Evolutionary conservation across 2,329 filamentous ascomycete genomes (phyloP).

Genomic region (Chlorencoelia australis): DNA sequence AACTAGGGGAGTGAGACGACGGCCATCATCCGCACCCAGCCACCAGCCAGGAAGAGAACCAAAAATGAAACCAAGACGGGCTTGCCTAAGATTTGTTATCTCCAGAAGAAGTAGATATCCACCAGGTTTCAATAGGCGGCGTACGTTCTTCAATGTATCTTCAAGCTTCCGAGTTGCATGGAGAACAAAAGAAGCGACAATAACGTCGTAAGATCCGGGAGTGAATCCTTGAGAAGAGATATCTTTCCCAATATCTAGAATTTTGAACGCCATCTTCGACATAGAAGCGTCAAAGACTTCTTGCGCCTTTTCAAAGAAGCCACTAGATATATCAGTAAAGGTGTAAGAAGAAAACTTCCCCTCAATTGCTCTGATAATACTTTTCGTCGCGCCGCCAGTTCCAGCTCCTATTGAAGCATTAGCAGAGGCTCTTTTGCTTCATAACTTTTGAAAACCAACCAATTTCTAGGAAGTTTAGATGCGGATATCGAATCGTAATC

Average conservation of each 20-base stretch:
- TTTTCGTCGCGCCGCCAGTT: slow-evolving; percentile 16
- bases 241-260: slow-evolving; percentile 1
- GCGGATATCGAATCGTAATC: neutral
- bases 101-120: slow-evolving; percentile 12
- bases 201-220: slow-evolving; percentile 10
- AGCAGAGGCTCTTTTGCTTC: neutral
- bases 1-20: neutral
- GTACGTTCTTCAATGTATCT: slow-evolving; percentile 14
- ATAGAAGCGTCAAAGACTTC: slow-evolving; percentile 1
- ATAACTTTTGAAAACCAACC: too few relatives aligned
- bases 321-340: slow-evolving; percentile 3
- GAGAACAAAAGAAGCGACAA: slow-evolving; percentile 20
- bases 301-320: slow-evolving; percentile 19
- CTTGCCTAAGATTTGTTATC: slow-evolving; percentile 8
- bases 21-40: slow-evolving; percentile 10
- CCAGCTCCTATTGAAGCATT: slow-evolving; percentile 21
- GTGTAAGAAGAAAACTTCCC: slow-evolving; percentile 1
- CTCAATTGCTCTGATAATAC: slow-evolving; percentile 6
- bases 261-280: slow-evolving; percentile 1
- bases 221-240: slow-evolving; percentile 1
- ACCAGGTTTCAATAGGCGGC: slow-evolving; percentile 14
- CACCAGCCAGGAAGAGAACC: slow-evolving; percentile 8
- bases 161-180: slow-evolving; percentile 16
- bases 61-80: neutral
- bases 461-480: neutral